phyloP scores from a whole-genome alignment of 2,329 filamentous ascomycete species.

The Botrytis byssoidea region DNA sequence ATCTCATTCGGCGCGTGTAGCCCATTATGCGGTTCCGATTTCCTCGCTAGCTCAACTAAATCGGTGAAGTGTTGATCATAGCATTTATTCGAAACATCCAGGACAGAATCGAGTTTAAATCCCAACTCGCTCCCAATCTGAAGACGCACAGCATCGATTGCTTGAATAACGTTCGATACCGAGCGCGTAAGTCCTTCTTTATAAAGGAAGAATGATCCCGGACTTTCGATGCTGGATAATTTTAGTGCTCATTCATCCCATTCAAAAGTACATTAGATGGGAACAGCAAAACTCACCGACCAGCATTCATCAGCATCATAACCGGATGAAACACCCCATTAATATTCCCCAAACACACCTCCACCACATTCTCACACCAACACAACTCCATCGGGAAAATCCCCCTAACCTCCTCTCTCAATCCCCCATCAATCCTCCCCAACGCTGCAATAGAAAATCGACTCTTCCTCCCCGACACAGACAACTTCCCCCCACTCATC shows the following conservation, averaged over 20 bases:
- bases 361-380: constrained; percentile 24
- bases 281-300: constrained; percentile 5
- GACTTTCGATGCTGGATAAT: constrained; percentile 20
- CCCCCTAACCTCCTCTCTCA: neutral
- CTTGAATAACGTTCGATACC: constrained; percentile 24
- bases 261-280: neutral
- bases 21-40: neutral
- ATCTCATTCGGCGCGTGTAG: constrained; percentile 8
- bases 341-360: constrained; percentile 26
- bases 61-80: constrained; percentile 20
- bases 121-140: constrained; percentile 21
- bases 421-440: neutral
- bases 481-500: neutral
- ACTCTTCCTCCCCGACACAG: constrained; percentile 5
- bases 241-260: neutral
- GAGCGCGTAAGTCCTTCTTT: constrained; percentile 22
- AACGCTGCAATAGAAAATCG: neutral
- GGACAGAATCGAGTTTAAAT: constrained; percentile 18
- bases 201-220: constrained; percentile 21
- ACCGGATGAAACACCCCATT: constrained; percentile 29
- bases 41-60: constrained; percentile 2
- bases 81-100: constrained; percentile 23
- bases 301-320: constrained; percentile 29
- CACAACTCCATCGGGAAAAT: constrained; percentile 22
- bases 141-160: constrained; percentile 21